Conservation (phyloP, 306 rosid genomes). For the Luffa aegyptiaca region DNA sequence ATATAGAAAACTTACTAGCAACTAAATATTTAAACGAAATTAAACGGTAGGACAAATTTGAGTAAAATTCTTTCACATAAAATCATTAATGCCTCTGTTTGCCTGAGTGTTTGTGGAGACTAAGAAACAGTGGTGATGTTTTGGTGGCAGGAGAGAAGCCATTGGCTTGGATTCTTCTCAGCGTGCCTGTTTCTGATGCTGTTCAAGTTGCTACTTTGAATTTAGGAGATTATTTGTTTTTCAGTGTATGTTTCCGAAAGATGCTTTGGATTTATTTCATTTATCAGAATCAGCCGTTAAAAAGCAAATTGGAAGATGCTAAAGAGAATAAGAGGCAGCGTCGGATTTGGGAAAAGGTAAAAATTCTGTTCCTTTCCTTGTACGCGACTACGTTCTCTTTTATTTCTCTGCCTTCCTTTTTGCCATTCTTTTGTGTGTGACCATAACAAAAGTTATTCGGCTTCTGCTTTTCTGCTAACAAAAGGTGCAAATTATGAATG, state of each 20-base stretch:
- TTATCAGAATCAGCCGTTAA: constrained; percentile 10
- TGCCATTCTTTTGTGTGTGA: neutral
- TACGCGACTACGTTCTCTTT: constrained; percentile 11
- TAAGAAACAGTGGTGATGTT: neutral
- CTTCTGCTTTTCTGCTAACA: neutral
- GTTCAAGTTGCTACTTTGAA: constrained; percentile 24
- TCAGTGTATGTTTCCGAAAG: neutral
- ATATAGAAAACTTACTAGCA: neutral
- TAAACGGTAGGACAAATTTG: neutral
- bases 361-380: constrained; percentile 36
- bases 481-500: neutral
- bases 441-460: constrained; percentile 4
- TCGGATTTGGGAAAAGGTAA: constrained; percentile 33
- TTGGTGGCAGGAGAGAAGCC: constrained; percentile 30
- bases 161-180: constrained; percentile 15
- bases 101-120: neutral
- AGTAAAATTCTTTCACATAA: neutral
- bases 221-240: constrained; percentile 23
- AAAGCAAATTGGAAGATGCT: constrained; percentile 1
- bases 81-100: neutral
- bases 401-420: neutral
- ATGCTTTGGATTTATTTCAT: constrained; percentile 12
- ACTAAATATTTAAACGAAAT: neutral
- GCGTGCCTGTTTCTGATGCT: constrained; percentile 20
- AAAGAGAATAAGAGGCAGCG: constrained; percentile 20